Base-by-base conservation (phyloP, 805 yeast species). In the Zygosaccharomyces bailii region DNA sequence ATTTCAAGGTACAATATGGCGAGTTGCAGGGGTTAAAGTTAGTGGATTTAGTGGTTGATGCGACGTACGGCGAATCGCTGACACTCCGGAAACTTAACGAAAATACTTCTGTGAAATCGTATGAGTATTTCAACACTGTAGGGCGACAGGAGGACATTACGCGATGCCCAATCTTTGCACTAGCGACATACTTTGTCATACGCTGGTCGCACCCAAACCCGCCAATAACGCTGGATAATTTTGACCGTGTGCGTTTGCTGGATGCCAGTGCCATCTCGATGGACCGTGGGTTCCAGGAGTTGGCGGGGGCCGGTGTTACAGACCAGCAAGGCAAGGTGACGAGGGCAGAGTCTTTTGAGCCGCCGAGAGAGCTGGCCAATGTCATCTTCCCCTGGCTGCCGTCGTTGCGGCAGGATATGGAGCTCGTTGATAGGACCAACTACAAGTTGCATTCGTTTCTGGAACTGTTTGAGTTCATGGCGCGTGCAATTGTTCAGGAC, bases 31-130 rank as follows among this genome's bases (percentile, higher is more conserved):
- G 55, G 17, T 43, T 64, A 23, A 55, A 51, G 31, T 43, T 62
- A 25, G 53, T 56, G 14, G 68, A 64, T 43, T 44, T 64, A 30
- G 57, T 63, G 9, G 66, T 63, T 6, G 68, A 64, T 43, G 66
- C 62, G 51, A 62, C 67, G 7, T 64, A 61, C 38, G 58, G 66
- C 6, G 60, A 63, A 43, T 54, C 66, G 3, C 47, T 64, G 33
- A 63, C 68, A n/a, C 52, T 64, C 30, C 52, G 68, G 41, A 63
- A 61, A 42, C 44, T 64, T 34, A 61, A 61, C 47, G 63, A 60
- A n/a, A 44, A 43, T 13, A 43, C 46, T 13, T 45, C 58, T 16
- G 53, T 46, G 33, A 52, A 50, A 33, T 55, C 63, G 3, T 64
- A 64, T 42, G 56, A 58, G 36, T 64, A 61, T 42, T 63, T 57